Conservation (phyloP, 306 rosid species). For the Prosopis cineraria region DNA sequence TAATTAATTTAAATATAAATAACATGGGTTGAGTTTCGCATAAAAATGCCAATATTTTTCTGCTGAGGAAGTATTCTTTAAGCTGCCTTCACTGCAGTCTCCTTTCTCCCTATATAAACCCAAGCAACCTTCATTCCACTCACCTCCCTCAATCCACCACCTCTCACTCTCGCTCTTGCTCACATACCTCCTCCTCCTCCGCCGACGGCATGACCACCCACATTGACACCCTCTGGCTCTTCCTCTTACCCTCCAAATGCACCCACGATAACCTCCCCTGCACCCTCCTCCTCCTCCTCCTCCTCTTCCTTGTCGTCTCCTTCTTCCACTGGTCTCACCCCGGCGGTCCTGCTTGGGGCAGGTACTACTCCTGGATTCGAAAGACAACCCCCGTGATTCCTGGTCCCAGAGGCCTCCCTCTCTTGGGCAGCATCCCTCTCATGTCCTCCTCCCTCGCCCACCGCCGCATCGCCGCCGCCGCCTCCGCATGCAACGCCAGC, state of each 20-base stretch:
- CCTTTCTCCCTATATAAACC: slow-evolving; percentile 39
- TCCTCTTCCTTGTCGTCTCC: slow-evolving; percentile 46
- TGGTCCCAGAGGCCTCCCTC: slow-evolving; percentile 84
- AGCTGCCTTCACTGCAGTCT: neutral
- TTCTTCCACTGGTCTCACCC: slow-evolving; percentile 81
- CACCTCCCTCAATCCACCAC: neutral
- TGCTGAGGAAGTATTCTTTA: neutral
- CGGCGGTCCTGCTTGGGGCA: slow-evolving; percentile 98
- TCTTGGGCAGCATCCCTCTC: slow-evolving; percentile 75
- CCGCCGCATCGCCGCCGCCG: slow-evolving; percentile 60
- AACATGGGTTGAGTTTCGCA: too few species aligned
- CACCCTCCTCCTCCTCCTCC: slow-evolving; percentile 41
- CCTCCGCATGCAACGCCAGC: slow-evolving; percentile 56
- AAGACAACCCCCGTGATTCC: slow-evolving; percentile 42
- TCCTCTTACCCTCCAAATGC: slow-evolving; percentile 66
- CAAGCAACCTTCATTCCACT: neutral
- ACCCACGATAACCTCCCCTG: slow-evolving; percentile 50
- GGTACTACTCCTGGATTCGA: slow-evolving; percentile 20
- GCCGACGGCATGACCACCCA: slow-evolving; percentile 50
- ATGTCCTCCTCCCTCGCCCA: slow-evolving; percentile 69
- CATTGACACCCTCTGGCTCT: slow-evolving; percentile 73
- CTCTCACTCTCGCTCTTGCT: neutral
- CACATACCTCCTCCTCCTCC: neutral
- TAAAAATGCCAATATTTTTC: too few species aligned
- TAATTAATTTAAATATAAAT: too few species aligned